Evolutionary conservation across 106 monocot genomes (phyloP).

Genomic region (Iris macrosiphon): DNA sequence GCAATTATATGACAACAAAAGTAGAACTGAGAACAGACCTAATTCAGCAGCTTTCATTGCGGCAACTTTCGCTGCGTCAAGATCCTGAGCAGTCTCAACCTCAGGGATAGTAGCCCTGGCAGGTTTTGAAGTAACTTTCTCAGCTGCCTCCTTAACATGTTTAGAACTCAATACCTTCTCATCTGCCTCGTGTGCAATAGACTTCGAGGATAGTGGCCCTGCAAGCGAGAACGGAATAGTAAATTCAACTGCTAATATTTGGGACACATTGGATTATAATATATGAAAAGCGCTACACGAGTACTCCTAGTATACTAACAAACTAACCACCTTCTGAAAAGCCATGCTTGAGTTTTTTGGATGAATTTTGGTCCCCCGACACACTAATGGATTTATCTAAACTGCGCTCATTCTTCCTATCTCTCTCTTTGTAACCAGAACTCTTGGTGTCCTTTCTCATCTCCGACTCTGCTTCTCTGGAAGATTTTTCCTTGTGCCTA

Average conservation of each 20-base stretch:
- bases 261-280: background rate
- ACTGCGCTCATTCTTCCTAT: constrained; percentile 12
- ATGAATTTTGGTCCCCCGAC: constrained; percentile 11
- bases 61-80: constrained; percentile 79
- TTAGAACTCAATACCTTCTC: constrained; percentile 32
- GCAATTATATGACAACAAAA: background rate
- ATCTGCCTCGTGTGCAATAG: constrained; percentile 16
- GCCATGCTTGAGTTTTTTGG: constrained; percentile 25
- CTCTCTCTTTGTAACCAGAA: constrained; percentile 1
- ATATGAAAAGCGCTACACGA: too few relatives aligned
- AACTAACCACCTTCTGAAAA: constrained; percentile 16
- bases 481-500: constrained; percentile 24
- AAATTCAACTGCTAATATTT: background rate
- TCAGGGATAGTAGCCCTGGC: constrained; percentile 12
- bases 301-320: too few relatives aligned
- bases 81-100: constrained; percentile 33
- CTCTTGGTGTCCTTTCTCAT: constrained; percentile 13
- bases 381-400: constrained; percentile 7
- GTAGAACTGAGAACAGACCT: constrained; percentile 27
- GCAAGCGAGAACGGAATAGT: background rate
- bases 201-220: background rate
- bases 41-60: constrained; percentile 97
- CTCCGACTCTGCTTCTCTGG: constrained; percentile 18
- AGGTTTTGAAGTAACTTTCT: constrained; percentile 18
- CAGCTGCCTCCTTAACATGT: constrained; percentile 14